These are phyloP conservation scores for Annulohypoxylon nitens DNA, from an alignment of 495 filamentous ascomycete species.

Conservation along the genomic window DNA sequence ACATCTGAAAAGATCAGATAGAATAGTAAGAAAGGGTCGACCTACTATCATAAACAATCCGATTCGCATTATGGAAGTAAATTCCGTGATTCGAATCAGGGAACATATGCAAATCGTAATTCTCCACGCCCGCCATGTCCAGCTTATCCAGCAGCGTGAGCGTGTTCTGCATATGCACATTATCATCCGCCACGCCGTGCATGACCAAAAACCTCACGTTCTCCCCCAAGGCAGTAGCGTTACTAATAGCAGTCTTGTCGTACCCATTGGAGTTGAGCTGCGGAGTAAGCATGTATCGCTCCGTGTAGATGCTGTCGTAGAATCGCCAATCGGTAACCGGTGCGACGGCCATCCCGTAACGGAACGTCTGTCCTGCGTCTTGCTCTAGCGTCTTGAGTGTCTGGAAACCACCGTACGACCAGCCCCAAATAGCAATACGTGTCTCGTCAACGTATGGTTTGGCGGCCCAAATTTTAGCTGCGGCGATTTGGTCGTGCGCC, in stretches of 20 bases:
- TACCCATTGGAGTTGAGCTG: slow-evolving; percentile 85
- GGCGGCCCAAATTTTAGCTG: slow-evolving; percentile 84
- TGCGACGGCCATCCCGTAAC: slow-evolving; percentile 97
- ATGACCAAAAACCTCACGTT: slow-evolving; percentile 92
- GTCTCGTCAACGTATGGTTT: slow-evolving; percentile 87
- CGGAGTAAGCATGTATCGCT: slow-evolving; percentile 95
- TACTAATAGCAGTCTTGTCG: slow-evolving; percentile 76
- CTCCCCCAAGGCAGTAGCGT: slow-evolving; percentile 74
- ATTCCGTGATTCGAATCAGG: slow-evolving; percentile 97
- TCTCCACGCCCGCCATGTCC: slow-evolving; percentile 85
- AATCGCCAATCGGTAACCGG: slow-evolving; percentile 97
- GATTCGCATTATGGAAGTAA: slow-evolving; percentile 92
- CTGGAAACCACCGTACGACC: slow-evolving; percentile 98
- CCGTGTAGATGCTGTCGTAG: slow-evolving; percentile 96
- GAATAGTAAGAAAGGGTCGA: slow-evolving; percentile 23
- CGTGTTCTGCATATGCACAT: slow-evolving; percentile 96
- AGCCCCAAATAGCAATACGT: slow-evolving; percentile 95
- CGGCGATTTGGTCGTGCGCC: slow-evolving; percentile 89
- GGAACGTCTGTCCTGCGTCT: slow-evolving; percentile 90
- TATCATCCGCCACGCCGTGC: slow-evolving; percentile 96
- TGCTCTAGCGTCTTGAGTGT: slow-evolving; percentile 95
- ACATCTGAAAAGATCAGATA: neutral
- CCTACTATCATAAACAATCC: slow-evolving; percentile 95
- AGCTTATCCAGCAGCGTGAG: slow-evolving; percentile 87
- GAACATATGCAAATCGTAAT: slow-evolving; percentile 97